Conservation (phyloP, 768 basidiomycete genomes). For the Agaricus subrufescens region DNA sequence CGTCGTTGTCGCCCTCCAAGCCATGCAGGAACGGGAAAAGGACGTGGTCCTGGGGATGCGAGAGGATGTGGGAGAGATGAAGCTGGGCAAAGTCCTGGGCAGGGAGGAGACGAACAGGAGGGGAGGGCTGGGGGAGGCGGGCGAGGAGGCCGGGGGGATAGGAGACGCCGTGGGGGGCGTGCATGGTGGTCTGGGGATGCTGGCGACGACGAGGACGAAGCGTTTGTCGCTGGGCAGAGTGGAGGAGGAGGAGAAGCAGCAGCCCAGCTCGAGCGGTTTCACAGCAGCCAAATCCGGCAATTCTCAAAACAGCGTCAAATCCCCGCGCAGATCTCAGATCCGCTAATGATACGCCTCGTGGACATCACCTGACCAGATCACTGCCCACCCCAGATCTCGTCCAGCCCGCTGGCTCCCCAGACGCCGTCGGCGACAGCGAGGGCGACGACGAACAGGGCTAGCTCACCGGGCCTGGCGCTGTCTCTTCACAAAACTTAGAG, state of each 20-base stretch:
- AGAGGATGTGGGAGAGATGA: slow-evolving; percentile 56
- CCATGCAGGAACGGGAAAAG: slow-evolving; percentile 91
- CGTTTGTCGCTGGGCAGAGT: not conserved
- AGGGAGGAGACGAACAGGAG: slow-evolving; percentile 29
- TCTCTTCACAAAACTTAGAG: not conserved
- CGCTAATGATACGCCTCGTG: slow-evolving; percentile 4
- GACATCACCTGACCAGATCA: slow-evolving; percentile 3
- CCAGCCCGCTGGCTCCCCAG: not conserved
- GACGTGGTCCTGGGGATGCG: slow-evolving; percentile 74
- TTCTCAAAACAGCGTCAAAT: slow-evolving; percentile 8
- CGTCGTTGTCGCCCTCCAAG: slow-evolving; percentile 73
- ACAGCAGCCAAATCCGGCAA: slow-evolving; percentile 5
- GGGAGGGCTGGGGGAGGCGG: slow-evolving; percentile 15
- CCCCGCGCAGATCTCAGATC: slow-evolving; percentile 9
- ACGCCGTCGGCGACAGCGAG: not conserved
- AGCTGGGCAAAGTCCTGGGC: slow-evolving; percentile 50
- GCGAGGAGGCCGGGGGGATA: slow-evolving; percentile 20
- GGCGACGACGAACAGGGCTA: no score
- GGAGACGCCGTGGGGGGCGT: slow-evolving; percentile 18
- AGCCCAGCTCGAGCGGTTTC: not conserved
- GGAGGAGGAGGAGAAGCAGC: slow-evolving; percentile 3
- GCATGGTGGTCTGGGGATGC: not conserved
- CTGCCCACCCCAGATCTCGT: slow-evolving; percentile 3
- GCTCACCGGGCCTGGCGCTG: no score
- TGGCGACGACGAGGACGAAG: not conserved